Conservation (phyloP, 2,329 filamentous ascomycete species). For the Aspergillus texensis region DNA sequence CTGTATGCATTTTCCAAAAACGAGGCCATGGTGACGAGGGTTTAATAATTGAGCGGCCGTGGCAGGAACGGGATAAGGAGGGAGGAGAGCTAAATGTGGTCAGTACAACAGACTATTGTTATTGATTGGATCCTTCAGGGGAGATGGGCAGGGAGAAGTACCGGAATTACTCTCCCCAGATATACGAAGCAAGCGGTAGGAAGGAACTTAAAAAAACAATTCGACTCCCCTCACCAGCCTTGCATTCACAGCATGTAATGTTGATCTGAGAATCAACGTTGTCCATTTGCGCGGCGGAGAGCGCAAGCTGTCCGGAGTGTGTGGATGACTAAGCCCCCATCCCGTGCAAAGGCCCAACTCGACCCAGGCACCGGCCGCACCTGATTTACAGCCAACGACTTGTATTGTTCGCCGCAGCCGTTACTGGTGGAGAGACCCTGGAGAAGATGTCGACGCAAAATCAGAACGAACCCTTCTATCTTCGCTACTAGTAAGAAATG, state of each 20-base stretch:
- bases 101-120: constrained; percentile 34
- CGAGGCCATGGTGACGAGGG: constrained; percentile 73
- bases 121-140: constrained; percentile 19
- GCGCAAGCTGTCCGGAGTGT: constrained; percentile 41
- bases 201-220: constrained; percentile 32
- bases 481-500: constrained; percentile 87
- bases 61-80: constrained; percentile 26
- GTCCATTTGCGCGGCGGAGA: constrained; percentile 43
- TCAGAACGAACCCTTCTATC: constrained; percentile 83
- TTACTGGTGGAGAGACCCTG: constrained; percentile 14
- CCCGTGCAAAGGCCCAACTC: constrained; percentile 16
- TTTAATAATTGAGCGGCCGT: constrained; percentile 18
- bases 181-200: constrained; percentile 25
- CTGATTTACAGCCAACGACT: constrained; percentile 14
- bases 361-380: constrained; percentile 11
- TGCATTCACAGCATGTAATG: constrained; percentile 39
- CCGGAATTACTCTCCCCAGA: constrained; percentile 32
- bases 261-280: constrained; percentile 39
- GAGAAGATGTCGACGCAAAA: constrained; percentile 65
- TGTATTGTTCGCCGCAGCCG: constrained; percentile 7
- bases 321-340: constrained; percentile 49
- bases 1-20: constrained; percentile 96
- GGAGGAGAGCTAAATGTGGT: constrained; percentile 37
- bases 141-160: constrained; percentile 23
- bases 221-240: constrained; percentile 40